Conservation (phyloP, 768 basidiomycete genomes). For the Macrolepiota fuliginosa region DNA sequence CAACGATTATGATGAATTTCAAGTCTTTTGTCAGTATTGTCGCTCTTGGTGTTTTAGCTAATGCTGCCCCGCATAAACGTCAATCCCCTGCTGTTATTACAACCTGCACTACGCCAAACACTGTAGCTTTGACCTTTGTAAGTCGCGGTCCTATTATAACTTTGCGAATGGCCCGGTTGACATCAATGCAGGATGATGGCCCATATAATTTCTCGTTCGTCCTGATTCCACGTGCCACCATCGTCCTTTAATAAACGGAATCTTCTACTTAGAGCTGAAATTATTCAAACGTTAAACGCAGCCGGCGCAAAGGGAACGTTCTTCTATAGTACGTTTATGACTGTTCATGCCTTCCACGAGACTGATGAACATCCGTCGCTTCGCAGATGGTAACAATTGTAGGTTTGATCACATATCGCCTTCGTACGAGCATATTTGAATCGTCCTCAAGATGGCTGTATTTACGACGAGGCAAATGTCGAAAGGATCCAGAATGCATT, state of each 20-base stretch:
- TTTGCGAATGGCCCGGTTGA: not conserved
- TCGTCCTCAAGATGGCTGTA: conserved; percentile 24
- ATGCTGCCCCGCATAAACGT: not conserved
- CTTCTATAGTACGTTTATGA: conserved; percentile 26
- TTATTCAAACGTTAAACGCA: conserved; percentile 20
- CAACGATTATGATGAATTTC: not conserved
- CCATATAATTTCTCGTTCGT: conserved; percentile 36
- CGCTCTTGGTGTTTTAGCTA: not conserved
- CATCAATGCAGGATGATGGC: conserved; percentile 36
- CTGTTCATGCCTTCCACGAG: not conserved
- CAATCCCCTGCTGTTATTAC: not conserved
- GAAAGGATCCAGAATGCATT: conserved; percentile 27
- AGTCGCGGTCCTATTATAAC: not conserved
- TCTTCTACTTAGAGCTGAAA: conserved; percentile 16
- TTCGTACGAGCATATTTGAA: not conserved
- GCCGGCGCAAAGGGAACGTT: conserved; percentile 28
- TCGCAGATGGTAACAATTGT: conserved; percentile 29
- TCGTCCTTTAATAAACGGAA: not conserved
- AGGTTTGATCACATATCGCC: not conserved
- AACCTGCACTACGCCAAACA: not conserved
- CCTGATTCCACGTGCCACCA: not conserved
- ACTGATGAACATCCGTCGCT: not conserved
- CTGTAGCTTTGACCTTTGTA: conserved; percentile 8
- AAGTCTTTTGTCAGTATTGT: not conserved
- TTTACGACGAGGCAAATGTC: conserved; percentile 26